phyloP scores from a whole-genome alignment of 139 green algal genomes.

The Zygnema circumcarinatum region DNA sequence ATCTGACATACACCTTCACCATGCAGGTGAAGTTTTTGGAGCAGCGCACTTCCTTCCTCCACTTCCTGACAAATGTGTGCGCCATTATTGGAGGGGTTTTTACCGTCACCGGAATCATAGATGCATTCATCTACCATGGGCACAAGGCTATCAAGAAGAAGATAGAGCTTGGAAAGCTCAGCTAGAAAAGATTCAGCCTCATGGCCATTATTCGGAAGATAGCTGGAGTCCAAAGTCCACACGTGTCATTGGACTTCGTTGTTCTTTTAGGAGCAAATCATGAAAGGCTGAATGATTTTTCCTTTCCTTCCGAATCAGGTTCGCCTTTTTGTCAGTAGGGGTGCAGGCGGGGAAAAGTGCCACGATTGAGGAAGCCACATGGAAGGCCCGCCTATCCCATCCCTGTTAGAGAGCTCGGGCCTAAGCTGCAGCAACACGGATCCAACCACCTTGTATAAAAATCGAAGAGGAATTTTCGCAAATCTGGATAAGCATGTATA shows the following conservation, averaged over 20 bases:
- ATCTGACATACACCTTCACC: too few relatives aligned
- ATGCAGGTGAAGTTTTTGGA: constrained; percentile 77
- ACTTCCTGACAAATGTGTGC: constrained; percentile 92
- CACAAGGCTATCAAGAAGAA: constrained; percentile 88
- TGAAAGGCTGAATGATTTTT: not conserved
- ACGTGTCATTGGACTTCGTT: not conserved
- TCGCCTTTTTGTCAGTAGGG: too few relatives aligned
- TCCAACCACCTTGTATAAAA: too few relatives aligned
- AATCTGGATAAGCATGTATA: too few relatives aligned
- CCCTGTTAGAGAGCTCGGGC: too few relatives aligned
- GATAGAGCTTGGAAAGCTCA: constrained; percentile 92
- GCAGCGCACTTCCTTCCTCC: constrained; percentile 78
- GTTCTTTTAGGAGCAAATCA: not conserved
- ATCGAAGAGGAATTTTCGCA: too few relatives aligned
- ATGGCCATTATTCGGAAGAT: not conserved
- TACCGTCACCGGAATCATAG: constrained; percentile 93
- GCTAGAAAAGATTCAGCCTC: constrained; percentile 46
- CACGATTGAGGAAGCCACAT: too few relatives aligned
- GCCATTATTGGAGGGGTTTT: constrained; percentile 97
- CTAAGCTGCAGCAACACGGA: too few relatives aligned
- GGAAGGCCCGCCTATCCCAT: too few relatives aligned
- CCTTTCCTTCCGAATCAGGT: too few relatives aligned
- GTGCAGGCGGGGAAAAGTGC: not conserved
- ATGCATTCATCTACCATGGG: constrained; percentile 86
- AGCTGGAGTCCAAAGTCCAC: not conserved